Evolutionary conservation across 1,139 yeast species (phyloP).

Genomic region (Hansenula lynferdii): DNA sequence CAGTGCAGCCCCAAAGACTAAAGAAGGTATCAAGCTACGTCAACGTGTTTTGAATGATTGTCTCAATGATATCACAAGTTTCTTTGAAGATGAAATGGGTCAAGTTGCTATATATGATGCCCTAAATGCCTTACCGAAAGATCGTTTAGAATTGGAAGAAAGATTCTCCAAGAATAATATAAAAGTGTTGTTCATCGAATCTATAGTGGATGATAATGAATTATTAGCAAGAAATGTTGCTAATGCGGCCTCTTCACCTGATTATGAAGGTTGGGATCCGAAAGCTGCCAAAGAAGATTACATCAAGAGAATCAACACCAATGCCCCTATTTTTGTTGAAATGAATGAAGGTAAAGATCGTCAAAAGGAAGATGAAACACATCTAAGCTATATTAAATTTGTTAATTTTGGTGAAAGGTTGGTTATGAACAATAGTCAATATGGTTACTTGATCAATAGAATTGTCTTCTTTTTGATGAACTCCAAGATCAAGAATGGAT

Average conservation of each 20-base stretch:
- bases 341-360: conserved; percentile 43
- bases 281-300: conserved; percentile 59
- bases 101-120: conserved; percentile 98
- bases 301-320: conserved; percentile 44
- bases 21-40: conserved; percentile 52
- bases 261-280: conserved; percentile 71
- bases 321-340: conserved; percentile 48
- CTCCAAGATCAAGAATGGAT: conserved; percentile 76
- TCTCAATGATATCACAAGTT: conserved; percentile 61
- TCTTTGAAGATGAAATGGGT: conserved; percentile 71
- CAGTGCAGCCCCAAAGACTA: conserved; percentile 53
- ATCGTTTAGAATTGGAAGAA: conserved; percentile 54
- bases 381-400: conserved; percentile 71
- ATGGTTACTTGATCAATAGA: conserved; percentile 85
- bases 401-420: conserved; percentile 89
- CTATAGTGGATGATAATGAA: conserved; percentile 69
- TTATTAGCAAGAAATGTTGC: conserved; percentile 73
- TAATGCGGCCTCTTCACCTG: conserved; percentile 87
- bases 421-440: conserved; percentile 72
- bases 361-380: conserved; percentile 37
- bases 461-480: conserved; percentile 90
- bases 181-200: conserved; percentile 83
- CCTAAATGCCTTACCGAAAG: conserved; percentile 73
- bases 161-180: conserved; percentile 54
- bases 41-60: conserved; percentile 59